Conservation (phyloP, 148 eudicot genomes). For the Spergularia marina region DNA sequence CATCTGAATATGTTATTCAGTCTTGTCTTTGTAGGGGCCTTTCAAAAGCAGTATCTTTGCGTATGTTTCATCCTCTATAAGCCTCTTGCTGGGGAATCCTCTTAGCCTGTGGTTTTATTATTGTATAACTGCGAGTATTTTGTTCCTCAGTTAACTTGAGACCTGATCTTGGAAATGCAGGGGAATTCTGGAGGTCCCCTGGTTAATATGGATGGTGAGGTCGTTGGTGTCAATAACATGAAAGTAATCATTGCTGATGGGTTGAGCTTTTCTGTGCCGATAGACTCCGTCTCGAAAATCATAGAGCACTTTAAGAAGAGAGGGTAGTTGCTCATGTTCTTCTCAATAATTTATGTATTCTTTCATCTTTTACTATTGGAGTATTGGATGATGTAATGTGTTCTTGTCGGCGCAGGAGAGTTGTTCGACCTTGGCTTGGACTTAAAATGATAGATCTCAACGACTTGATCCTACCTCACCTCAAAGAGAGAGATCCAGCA, state of each 20-base stretch:
- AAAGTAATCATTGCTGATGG: conserved; percentile 83
- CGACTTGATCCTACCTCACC: conserved; percentile 60
- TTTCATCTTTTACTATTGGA: not conserved
- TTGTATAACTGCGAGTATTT: not conserved
- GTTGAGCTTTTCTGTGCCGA: conserved; percentile 85
- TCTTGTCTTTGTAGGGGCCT: too few relatives aligned
- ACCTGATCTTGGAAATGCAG: conserved; percentile 32
- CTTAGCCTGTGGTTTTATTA: not conserved
- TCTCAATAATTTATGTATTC: not conserved
- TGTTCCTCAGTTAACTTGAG: not conserved
- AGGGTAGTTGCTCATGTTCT: conserved; percentile 46
- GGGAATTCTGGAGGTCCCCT: conserved; percentile 99
- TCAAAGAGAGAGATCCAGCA: conserved; percentile 47
- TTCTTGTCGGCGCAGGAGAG: conserved; percentile 48
- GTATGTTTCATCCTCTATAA: not conserved
- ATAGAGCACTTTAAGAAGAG: conserved; percentile 77
- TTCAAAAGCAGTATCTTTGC: not conserved
- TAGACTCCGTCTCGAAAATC: conserved; percentile 77
- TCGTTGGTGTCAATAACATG: conserved; percentile 84
- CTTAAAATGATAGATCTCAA: conserved; percentile 70
- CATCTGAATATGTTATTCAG: not conserved
- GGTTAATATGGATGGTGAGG: conserved; percentile 91
- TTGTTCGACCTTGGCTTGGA: conserved; percentile 75
- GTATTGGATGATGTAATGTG: not conserved
- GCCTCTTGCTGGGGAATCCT: not conserved